Percentiles rank a stretch among this genome's conserved stretches.
Conservation (phyloP, 2,329 filamentous ascomycete species). For the Xylariaceae sp. region DNA sequence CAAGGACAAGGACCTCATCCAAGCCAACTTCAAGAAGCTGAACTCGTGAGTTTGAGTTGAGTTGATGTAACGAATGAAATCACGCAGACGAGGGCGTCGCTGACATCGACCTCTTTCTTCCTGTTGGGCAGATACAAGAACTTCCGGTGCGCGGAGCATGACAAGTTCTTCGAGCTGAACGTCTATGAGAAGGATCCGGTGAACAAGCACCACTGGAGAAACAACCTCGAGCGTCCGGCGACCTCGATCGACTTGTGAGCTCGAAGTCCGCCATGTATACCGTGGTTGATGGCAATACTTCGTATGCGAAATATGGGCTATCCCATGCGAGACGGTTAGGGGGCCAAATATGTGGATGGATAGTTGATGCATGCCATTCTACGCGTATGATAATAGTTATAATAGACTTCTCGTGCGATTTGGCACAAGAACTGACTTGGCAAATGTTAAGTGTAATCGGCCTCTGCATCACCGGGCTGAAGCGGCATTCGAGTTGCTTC, state of each 20-base stretch:
- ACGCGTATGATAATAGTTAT: no score
- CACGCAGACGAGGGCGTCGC: background rate
- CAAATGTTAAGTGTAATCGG: no score
- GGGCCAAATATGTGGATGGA: no score
- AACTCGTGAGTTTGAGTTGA: constrained; percentile 28
- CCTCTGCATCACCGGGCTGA: no score
- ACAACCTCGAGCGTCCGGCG: constrained; percentile 32
- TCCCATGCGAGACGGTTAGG: no score
- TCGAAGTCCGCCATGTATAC: no score
- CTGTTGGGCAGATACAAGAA: constrained; percentile 35
- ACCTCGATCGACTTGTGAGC: constrained; percentile 31
- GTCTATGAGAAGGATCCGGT: constrained; percentile 39
- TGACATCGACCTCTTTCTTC: background rate
- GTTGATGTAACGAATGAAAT: background rate
- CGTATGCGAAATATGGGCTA: no score
- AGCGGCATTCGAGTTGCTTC: no score
- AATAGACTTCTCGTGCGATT: no score
- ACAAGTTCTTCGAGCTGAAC: constrained; percentile 42
- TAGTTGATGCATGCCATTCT: no score
- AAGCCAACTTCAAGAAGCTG: constrained; percentile 35
- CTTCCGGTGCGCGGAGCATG: constrained; percentile 33
- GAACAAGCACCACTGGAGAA: constrained; percentile 37
- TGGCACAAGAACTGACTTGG: no score
- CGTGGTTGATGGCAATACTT: no score
- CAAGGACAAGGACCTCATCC: constrained; percentile 29